Evolutionary conservation across 1,284 basidiomycete species (phyloP).

Genomic region (Papiliotrema nemorosa): DNA sequence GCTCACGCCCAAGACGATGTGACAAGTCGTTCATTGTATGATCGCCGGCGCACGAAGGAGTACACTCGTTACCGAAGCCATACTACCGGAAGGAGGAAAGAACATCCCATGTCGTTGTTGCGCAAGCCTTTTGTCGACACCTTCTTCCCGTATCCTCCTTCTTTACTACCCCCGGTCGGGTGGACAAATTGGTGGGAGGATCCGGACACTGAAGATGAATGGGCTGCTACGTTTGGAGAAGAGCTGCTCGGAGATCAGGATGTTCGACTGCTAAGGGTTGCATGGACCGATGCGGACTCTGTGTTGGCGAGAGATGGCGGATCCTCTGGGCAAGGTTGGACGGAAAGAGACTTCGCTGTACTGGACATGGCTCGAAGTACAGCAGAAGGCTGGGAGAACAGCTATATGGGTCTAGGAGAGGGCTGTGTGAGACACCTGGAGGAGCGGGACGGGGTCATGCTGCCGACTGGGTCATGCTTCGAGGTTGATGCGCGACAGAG

Average conservation of each 20-base stretch:
- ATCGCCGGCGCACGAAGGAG: too few relatives aligned
- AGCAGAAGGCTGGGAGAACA: conserved; percentile 27
- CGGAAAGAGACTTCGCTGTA: conserved; percentile 19
- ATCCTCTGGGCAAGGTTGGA: conserved; percentile 12
- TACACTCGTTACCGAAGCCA: too few relatives aligned
- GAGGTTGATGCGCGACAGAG: conserved; percentile 14
- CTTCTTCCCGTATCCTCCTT: conserved; percentile 44
- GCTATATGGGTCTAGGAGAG: conserved; percentile 12
- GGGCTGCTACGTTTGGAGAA: conserved; percentile 8
- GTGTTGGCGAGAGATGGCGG: conserved; percentile 31
- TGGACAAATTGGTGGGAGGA: conserved; percentile 43
- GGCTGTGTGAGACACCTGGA: conserved; percentile 29
- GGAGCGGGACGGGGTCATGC: conserved; percentile 1
- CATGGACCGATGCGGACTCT: conserved; percentile 43
- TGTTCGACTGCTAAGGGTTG: conserved; percentile 32
- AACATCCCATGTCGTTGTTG: conserved; percentile 36
- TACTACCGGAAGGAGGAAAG: conserved; percentile 8
- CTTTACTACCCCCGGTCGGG: conserved; percentile 35
- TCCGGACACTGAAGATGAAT: conserved; percentile 14
- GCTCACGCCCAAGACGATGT: too few relatives aligned
- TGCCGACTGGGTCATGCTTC: conserved; percentile 23
- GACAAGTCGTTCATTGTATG: too few relatives aligned
- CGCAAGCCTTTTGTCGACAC: conserved; percentile 37
- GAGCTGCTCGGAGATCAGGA: conserved; percentile 14
- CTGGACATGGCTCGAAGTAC: conserved; percentile 15